These are phyloP conservation scores for Aspergillus cristatus DNA, from an alignment of 495 filamentous ascomycete species.

Conservation along the genomic window DNA sequence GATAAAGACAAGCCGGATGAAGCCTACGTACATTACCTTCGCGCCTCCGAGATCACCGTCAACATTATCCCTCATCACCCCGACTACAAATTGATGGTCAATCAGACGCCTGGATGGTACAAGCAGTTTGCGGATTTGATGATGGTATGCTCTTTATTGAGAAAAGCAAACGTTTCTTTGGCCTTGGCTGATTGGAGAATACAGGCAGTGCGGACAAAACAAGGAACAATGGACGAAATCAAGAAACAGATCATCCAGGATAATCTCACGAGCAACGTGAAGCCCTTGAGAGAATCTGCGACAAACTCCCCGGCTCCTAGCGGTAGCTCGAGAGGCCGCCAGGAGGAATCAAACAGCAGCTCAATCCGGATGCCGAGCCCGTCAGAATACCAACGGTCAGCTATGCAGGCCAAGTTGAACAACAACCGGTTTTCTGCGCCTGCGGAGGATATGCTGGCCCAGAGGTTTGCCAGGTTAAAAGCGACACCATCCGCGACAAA, in stretches of 20 bases:
- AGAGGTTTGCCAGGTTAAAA: constrained; percentile 38
- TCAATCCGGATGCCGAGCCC: constrained; percentile 35
- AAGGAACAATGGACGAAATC: constrained; percentile 36
- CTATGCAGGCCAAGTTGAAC: constrained; percentile 11
- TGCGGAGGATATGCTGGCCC: constrained; percentile 31
- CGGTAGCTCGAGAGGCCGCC: constrained; percentile 14
- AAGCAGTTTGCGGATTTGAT: constrained; percentile 34
- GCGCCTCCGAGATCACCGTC: constrained; percentile 65
- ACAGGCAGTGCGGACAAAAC: constrained; percentile 39
- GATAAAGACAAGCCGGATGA: constrained; percentile 48
- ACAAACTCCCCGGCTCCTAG: constrained; percentile 8
- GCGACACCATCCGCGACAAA: constrained; percentile 13
- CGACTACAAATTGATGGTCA: constrained; percentile 42
- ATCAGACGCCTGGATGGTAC: constrained; percentile 27
- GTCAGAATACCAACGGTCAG: constrained; percentile 26
- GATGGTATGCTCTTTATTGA: constrained; percentile 22
- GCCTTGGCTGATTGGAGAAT: not conserved
- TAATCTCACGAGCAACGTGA: constrained; percentile 26
- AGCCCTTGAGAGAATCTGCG: constrained; percentile 15
- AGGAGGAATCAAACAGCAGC: constrained; percentile 11
- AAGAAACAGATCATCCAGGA: constrained; percentile 38
- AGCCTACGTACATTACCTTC: constrained; percentile 70
- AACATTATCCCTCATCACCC: constrained; percentile 65
- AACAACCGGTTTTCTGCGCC: constrained; percentile 15
- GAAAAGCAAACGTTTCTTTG: no score